A percentile compares a stretch with the other conserved stretches of the same genome.
Conservation (phyloP, 768 basidiomycete species). For the Lentinula aciculospora region DNA sequence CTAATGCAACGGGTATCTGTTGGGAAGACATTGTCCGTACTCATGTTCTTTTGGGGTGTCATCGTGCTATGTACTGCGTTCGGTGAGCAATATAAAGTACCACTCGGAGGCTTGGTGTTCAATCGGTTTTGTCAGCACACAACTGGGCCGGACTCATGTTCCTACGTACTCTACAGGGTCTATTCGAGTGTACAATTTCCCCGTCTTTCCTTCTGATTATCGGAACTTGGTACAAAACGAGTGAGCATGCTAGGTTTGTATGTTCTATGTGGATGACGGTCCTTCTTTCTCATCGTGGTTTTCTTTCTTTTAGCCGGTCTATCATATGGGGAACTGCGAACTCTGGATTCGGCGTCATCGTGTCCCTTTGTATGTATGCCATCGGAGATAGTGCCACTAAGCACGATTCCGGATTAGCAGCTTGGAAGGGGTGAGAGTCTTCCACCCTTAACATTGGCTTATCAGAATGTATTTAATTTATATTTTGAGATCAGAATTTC, state of each 20-base stretch:
- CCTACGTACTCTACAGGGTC: slow-evolving; percentile 7
- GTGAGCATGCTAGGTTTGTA: slow-evolving; percentile 7
- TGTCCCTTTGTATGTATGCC: slow-evolving; percentile 5
- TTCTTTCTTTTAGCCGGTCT: slow-evolving; percentile 1
- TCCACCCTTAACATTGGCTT: neutral
- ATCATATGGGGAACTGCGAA: slow-evolving; percentile 11
- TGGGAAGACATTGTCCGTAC: slow-evolving; percentile 6
- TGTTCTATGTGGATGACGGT: neutral
- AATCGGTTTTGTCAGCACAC: neutral
- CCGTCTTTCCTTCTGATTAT: slow-evolving; percentile 7
- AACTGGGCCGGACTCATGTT: slow-evolving; percentile 9
- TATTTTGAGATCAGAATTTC: slow-evolving; percentile 9
- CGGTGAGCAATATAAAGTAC: neutral
- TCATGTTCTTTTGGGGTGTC: slow-evolving; percentile 11
- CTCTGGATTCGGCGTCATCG: slow-evolving; percentile 9
- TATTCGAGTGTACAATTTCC: slow-evolving; percentile 8
- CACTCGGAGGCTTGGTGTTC: neutral
- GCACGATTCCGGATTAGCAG: slow-evolving; percentile 4
- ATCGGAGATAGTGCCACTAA: slow-evolving; percentile 4
- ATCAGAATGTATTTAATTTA: neutral
- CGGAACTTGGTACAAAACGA: slow-evolving; percentile 8
- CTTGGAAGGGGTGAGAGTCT: slow-evolving; percentile 10
- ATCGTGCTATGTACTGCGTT: slow-evolving; percentile 10
- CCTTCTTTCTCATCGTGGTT: neutral
- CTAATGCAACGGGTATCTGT: slow-evolving; percentile 9